Percentiles rank a stretch among this genome's conserved stretches.
These are phyloP conservation scores for Rhododendron simsii DNA, from an alignment of 148 eudicot species.

Conservation along the genomic window DNA sequence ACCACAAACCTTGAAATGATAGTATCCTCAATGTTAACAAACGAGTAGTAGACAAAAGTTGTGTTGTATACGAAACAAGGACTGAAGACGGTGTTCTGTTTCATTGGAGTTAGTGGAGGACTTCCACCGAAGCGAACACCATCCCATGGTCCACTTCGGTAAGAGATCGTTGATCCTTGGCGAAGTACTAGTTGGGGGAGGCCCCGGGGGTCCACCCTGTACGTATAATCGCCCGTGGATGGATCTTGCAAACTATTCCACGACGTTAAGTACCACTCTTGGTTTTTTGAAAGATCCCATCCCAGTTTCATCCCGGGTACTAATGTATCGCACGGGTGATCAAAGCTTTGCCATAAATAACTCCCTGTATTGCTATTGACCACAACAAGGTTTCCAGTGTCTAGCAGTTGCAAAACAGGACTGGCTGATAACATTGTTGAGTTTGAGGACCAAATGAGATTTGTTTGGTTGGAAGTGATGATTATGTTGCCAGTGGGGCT, in stretches of 20 bases:
- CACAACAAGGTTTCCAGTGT: slow-evolving; percentile 31
- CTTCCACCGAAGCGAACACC: slow-evolving; percentile 28
- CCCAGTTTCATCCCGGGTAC: slow-evolving; percentile 31
- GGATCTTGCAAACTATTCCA: slow-evolving; percentile 22
- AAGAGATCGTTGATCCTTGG: neutral
- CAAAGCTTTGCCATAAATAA: slow-evolving; percentile 32
- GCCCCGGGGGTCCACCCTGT: slow-evolving; percentile 15
- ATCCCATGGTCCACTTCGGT: slow-evolving; percentile 40
- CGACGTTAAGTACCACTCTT: slow-evolving; percentile 18
- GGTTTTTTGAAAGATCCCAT: slow-evolving; percentile 8
- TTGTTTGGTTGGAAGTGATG: too few species aligned
- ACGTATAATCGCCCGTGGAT: slow-evolving; percentile 13
- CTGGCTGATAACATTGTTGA: too few species aligned
- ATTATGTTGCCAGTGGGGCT: too few species aligned
- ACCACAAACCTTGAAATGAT: slow-evolving; percentile 24
- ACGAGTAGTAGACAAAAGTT: slow-evolving; percentile 12
- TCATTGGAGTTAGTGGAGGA: slow-evolving; percentile 14
- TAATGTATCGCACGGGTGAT: slow-evolving; percentile 26
- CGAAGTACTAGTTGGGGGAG: slow-evolving; percentile 16
- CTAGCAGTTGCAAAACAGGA: slow-evolving; percentile 4
- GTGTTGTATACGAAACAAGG: slow-evolving; percentile 7
- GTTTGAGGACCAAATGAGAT: too few species aligned
- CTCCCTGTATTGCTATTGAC: neutral
- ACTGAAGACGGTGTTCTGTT: slow-evolving; percentile 8
- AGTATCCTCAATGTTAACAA: slow-evolving; percentile 2